Evolutionary conservation across 2,329 filamentous ascomycete species (phyloP).

Genomic region (Penicillium sp.): DNA sequence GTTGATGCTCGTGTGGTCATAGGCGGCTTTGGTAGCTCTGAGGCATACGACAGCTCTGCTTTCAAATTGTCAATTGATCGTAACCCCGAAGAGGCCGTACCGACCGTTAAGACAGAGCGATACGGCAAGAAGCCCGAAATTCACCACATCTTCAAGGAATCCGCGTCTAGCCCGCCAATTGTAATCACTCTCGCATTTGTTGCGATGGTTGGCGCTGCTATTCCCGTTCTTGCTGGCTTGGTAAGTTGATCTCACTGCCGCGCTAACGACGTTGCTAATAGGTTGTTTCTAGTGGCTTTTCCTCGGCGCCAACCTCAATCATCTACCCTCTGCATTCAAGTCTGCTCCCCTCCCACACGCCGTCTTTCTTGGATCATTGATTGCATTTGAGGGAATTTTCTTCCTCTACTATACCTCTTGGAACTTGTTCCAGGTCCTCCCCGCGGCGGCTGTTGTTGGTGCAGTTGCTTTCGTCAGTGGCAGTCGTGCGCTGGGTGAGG

Average conservation of each 20-base stretch:
- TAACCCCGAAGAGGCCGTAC: conserved; percentile 61
- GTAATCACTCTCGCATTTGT: conserved; percentile 77
- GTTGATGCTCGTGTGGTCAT: conserved; percentile 80
- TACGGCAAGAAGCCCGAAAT: conserved; percentile 85
- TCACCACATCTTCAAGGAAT: conserved; percentile 81
- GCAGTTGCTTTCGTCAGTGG: conserved; percentile 79
- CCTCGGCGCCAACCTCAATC: conserved; percentile 78
- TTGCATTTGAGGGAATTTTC: conserved; percentile 87
- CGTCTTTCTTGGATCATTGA: conserved; percentile 81
- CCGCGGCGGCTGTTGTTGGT: conserved; percentile 66
- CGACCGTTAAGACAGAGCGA: conserved; percentile 67
- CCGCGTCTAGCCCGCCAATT: conserved; percentile 76
- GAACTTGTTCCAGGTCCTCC: conserved; percentile 88
- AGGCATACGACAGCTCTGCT: conserved; percentile 64
- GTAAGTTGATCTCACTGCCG: conserved; percentile 51
- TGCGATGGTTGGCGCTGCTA: conserved; percentile 66
- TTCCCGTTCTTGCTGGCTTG: conserved; percentile 69
- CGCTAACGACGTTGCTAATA: conserved; percentile 9
- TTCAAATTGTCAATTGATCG: conserved; percentile 71
- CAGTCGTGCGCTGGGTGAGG: conserved; percentile 85
- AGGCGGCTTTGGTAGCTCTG: conserved; percentile 76
- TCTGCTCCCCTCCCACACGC: conserved; percentile 76
- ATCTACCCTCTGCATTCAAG: conserved; percentile 71
- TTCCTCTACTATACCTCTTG: conserved; percentile 90
- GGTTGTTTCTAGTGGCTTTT: conserved; percentile 64